Evolutionary conservation across 805 yeast genomes (phyloP).

Genomic region (Blastobotrys robertii): DNA sequence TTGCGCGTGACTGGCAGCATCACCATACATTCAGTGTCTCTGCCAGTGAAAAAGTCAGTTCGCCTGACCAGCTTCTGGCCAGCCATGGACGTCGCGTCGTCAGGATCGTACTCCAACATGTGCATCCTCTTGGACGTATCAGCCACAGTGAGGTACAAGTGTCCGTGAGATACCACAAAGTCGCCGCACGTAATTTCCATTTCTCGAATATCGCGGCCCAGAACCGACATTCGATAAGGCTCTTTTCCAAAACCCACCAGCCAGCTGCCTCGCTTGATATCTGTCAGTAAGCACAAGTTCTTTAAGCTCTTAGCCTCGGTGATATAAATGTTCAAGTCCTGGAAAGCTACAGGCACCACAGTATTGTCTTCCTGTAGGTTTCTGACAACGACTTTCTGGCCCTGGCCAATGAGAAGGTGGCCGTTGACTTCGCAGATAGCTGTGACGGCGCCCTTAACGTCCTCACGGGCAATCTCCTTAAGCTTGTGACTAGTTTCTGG

Average conservation of each 20-base stretch:
- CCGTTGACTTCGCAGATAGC: slow-evolving; percentile 74
- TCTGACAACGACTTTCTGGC: slow-evolving; percentile 70
- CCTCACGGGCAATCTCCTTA: slow-evolving; percentile 62
- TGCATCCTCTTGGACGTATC: slow-evolving; percentile 63
- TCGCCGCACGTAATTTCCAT: slow-evolving; percentile 66
- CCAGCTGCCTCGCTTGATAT: slow-evolving; percentile 65
- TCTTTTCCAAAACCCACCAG: slow-evolving; percentile 89
- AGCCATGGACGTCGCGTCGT: slow-evolving; percentile 69
- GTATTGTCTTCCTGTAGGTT: slow-evolving; percentile 77
- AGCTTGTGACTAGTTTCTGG: slow-evolving; percentile 78
- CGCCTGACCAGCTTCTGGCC: slow-evolving; percentile 68
- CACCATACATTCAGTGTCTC: slow-evolving; percentile 27
- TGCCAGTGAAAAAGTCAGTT: slow-evolving; percentile 61
- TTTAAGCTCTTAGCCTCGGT: slow-evolving; percentile 76
- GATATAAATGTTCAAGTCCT: slow-evolving; percentile 74
- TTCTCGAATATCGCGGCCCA: slow-evolving; percentile 64
- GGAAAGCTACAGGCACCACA: slow-evolving; percentile 88
- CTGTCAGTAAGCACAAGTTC: slow-evolving; percentile 73
- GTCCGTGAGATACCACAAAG: slow-evolving; percentile 61
- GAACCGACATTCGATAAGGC: slow-evolving; percentile 73
- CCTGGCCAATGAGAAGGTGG: slow-evolving; percentile 73
- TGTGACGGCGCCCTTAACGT: slow-evolving; percentile 75
- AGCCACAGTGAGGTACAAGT: slow-evolving; percentile 54
- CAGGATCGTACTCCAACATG: slow-evolving; percentile 81
- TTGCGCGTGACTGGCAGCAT: slow-evolving; percentile 18